Percentiles rank a stretch among this genome's conserved stretches.
Conservation (phyloP, 2,329 filamentous ascomycete species). For the Podosphaera leucotricha region DNA sequence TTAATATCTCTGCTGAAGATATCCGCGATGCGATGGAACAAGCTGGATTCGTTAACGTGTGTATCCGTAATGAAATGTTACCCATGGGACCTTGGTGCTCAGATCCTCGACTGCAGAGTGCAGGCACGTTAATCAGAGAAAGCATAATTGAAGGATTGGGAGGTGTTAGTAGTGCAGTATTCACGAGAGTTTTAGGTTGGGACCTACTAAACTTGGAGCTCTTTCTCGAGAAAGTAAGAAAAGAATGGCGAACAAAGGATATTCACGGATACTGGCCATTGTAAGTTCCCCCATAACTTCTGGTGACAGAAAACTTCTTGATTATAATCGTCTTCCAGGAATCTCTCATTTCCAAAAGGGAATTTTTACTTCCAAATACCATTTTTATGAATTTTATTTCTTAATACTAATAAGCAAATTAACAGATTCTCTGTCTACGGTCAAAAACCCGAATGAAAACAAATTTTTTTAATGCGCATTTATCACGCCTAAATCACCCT, state of each 20-base stretch:
- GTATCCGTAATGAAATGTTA: slow-evolving; percentile 19
- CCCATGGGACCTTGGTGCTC: slow-evolving; percentile 25
- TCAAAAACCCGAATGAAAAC: slow-evolving; percentile 3
- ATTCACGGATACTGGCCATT: slow-evolving; percentile 6
- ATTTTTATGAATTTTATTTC: background rate
- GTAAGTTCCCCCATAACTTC: too few species aligned
- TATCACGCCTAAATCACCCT: background rate
- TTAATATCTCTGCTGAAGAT: slow-evolving; percentile 10
- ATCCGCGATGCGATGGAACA: slow-evolving; percentile 10
- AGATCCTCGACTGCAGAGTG: slow-evolving; percentile 22
- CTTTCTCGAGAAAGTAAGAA: slow-evolving; percentile 4
- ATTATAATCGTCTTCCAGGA: too few species aligned
- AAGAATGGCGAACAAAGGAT: slow-evolving; percentile 3
- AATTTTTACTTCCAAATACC: background rate
- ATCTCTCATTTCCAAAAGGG: too few species aligned
- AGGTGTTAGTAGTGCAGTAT: slow-evolving; percentile 6
- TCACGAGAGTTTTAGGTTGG: slow-evolving; percentile 6
- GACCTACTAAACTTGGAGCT: slow-evolving; percentile 4
- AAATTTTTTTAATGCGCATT: background rate
- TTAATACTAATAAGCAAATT: background rate
- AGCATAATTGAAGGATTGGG: slow-evolving; percentile 4
- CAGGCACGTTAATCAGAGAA: slow-evolving; percentile 13
- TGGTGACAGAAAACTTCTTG: too few species aligned
- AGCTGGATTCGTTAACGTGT: slow-evolving; percentile 21
- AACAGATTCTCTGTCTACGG: slow-evolving; percentile 5